A percentile compares a stretch with the other conserved stretches of the same genome.
These are phyloP conservation scores for Barbarea vulgaris DNA, from an alignment of 345 rosid species.

Conservation along the genomic window DNA sequence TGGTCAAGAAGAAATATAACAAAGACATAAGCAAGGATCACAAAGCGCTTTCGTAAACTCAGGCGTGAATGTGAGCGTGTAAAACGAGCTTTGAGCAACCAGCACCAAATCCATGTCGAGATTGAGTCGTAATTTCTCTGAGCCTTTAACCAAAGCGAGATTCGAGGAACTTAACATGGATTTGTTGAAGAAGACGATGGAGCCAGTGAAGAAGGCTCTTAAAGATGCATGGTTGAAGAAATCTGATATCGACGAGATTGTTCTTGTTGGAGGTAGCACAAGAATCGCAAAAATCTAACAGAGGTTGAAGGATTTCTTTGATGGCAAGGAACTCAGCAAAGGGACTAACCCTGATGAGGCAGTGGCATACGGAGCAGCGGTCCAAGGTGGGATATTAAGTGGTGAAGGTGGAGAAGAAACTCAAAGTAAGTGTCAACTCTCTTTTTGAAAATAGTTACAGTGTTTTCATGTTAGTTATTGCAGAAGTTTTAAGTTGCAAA, in stretches of 20 bases:
- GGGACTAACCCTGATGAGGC: slow-evolving; percentile 69
- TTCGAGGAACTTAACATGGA: slow-evolving; percentile 64
- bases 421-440: slow-evolving; percentile 41
- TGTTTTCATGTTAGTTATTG: too few species aligned
- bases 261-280: slow-evolving; percentile 70
- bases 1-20: slow-evolving; percentile 51
- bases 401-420: slow-evolving; percentile 55
- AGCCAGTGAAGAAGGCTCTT: slow-evolving; percentile 52
- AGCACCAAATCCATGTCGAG: slow-evolving; percentile 53
- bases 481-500: neutral
- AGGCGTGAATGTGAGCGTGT: slow-evolving; percentile 60
- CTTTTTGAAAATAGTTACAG: neutral
- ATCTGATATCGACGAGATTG: slow-evolving; percentile 52
- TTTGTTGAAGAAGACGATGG: slow-evolving; percentile 58
- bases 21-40: slow-evolving; percentile 52
- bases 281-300: slow-evolving; percentile 58
- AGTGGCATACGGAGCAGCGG: slow-evolving; percentile 63
- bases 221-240: slow-evolving; percentile 53
- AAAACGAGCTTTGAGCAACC: slow-evolving; percentile 57
- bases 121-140: slow-evolving; percentile 61
- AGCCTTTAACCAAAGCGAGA: slow-evolving; percentile 55
- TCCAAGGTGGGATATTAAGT: slow-evolving; percentile 55
- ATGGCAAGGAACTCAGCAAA: slow-evolving; percentile 55
- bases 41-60: slow-evolving; percentile 54
- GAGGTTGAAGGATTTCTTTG: slow-evolving; percentile 55